phyloP scores from a whole-genome alignment of 345 rosid species.

The Limnanthes douglasii region DNA sequence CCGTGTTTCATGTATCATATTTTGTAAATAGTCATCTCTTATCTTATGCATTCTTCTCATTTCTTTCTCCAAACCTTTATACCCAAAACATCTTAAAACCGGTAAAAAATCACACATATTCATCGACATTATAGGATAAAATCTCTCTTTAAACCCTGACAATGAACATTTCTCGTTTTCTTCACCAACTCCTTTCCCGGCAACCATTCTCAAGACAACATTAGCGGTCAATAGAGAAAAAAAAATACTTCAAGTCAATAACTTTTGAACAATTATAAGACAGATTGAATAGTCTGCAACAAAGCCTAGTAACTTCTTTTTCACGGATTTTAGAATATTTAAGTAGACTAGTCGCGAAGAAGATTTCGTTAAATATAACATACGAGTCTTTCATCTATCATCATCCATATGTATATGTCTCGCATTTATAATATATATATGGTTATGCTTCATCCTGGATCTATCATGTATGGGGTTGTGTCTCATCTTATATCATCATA shows the following conservation, averaged over 20 bases:
- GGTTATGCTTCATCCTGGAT: too few relatives aligned
- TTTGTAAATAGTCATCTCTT: conserved; percentile 6
- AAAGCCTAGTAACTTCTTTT: conserved; percentile 15
- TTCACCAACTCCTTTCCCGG: conserved; percentile 12
- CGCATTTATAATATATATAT: too few relatives aligned
- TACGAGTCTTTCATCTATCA: too few relatives aligned
- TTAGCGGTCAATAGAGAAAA: conserved; percentile 10
- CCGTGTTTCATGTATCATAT: conserved; percentile 2
- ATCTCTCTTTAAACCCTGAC: background rate
- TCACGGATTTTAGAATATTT: conserved; percentile 9
- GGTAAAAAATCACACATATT: conserved; percentile 5
- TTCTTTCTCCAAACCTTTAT: background rate
- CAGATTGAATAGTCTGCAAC: conserved; percentile 10
- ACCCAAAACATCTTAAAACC: conserved; percentile 3
- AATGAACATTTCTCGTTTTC: background rate
- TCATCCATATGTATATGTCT: too few relatives aligned
- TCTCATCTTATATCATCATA: too few relatives aligned
- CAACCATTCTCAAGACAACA: conserved; percentile 15
- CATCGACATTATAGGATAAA: background rate
- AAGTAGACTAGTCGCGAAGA: conserved; percentile 14
- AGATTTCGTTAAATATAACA: conserved; percentile 11
- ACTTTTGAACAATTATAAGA: conserved; percentile 1
- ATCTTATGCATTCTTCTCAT: background rate
- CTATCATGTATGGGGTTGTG: too few relatives aligned
- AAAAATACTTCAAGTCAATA: conserved; percentile 16